Conservation (phyloP, 164 flowering plant genomes). For the Aristolochia californica region DNA sequence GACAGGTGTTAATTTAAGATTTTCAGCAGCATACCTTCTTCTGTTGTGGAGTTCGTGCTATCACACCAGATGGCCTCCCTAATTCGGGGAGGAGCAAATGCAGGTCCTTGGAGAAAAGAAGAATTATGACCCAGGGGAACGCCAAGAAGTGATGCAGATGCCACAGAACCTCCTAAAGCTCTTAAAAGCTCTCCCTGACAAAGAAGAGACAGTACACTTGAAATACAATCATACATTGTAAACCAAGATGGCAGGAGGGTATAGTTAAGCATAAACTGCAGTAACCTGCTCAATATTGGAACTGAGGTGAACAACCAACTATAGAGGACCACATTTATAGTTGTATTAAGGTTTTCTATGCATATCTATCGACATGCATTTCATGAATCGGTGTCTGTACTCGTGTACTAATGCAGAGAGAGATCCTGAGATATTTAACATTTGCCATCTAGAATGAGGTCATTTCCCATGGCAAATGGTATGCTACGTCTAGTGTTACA, state of each 20-base stretch:
- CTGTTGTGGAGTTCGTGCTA: conserved; percentile 89
- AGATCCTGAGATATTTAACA: too few species aligned
- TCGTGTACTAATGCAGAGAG: too few species aligned
- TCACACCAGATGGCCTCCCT: conserved; percentile 98
- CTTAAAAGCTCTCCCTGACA: conserved; percentile 84
- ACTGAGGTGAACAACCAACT: too few species aligned
- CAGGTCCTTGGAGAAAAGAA: conserved; percentile 97
- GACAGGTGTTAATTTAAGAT: too few species aligned
- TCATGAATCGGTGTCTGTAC: too few species aligned
- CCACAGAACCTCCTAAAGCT: conserved; percentile 71
- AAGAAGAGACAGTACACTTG: not conserved
- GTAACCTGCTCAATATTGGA: too few species aligned
- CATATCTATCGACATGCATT: too few species aligned
- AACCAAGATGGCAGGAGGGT: not conserved
- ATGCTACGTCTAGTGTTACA: too few species aligned
- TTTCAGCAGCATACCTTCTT: conserved; percentile 44
- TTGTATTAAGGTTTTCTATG: too few species aligned
- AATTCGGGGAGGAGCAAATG: conserved; percentile 97
- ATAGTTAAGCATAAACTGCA: not conserved
- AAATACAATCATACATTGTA: not conserved
- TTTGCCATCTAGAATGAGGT: too few species aligned
- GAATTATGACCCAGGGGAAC: conserved; percentile 96
- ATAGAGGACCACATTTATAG: too few species aligned
- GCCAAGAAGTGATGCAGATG: conserved; percentile 80
- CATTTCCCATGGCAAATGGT: too few species aligned